Percentiles rank a stretch among this genome's conserved stretches.
phyloP scores from a whole-genome alignment of 305 asterid genomes.

The Rubia balearica region DNA sequence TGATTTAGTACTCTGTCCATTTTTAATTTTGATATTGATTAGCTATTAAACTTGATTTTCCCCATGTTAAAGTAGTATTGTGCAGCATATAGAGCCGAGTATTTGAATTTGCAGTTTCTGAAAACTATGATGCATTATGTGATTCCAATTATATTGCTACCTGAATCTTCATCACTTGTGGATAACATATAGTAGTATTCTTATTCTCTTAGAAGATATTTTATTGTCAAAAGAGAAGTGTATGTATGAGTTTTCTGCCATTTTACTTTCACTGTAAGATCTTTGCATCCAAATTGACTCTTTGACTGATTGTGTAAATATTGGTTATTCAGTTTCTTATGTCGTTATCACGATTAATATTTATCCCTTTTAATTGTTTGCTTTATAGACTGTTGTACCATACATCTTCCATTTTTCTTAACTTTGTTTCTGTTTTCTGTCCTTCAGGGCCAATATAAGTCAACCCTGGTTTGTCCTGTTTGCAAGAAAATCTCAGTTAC shows the following conservation, averaged over 20 bases:
- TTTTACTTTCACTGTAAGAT: neutral
- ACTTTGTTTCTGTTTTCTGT: conserved; percentile 7
- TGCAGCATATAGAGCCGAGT: neutral
- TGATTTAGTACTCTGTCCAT: neutral
- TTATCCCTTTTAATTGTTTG: neutral
- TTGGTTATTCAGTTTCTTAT: neutral
- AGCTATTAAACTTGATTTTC: neutral
- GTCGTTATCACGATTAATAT: neutral
- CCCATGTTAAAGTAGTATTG: neutral
- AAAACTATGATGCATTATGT: neutral
- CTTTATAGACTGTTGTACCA: neutral
- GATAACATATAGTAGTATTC: too few species aligned
- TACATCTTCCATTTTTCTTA: neutral
- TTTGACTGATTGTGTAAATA: neutral
- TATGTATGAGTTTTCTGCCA: neutral
- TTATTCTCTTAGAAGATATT: neutral
- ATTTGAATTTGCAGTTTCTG: too few species aligned
- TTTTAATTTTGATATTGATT: neutral
- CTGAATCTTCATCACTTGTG: neutral
- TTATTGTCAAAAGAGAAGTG: neutral
- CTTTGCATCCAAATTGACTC: neutral
- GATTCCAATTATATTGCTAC: neutral
- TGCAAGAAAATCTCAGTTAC: conserved; percentile 91
- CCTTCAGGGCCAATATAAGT: conserved; percentile 96
- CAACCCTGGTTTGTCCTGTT: conserved; percentile 92